Evolutionary conservation across 805 yeast genomes (phyloP), one percentile per base, ranked within the genome.

Genomic region (Yamadazyma kitorensis): DNA sequence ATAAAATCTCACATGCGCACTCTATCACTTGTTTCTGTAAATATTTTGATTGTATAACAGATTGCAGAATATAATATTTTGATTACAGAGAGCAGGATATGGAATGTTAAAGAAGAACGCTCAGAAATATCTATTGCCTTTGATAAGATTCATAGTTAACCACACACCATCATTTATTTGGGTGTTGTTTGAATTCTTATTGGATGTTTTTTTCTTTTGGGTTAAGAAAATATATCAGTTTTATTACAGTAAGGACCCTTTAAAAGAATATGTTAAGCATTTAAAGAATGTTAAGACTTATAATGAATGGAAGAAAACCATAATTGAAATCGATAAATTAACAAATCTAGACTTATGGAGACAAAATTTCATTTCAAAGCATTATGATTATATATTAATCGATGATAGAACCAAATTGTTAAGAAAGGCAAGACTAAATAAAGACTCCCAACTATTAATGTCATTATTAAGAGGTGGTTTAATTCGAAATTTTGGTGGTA

Each of bases 401-500:
- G 74, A 85, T 25, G 88, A 84, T 36, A 70, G 96, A 36, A 67
- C 82, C 42, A 73, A 78, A 33, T 68, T 72, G 17, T 57, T 93
- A 29, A 64, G 72, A 29, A 71, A 72, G 14, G 88, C 95, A 1
- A 56, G 93, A 31, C 62, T 68, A 17, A 64, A 67, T 6, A 70
- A 70, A 10, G 86, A 88, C 54, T 64, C 78, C 2, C 69, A 68
- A 14, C 60, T 68, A 21, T 63, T 88, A 13, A 71, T 83, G 61
- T 78, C 83, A 14, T 62, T 82, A 24, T 70, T 91, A 29, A 63
- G 96, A 25, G 82, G 95, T 0, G 95, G 96, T 0, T 72, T 88
- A 50, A 64, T 93, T 22, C 64, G 98, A 25, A 93, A 93, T 53
- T 85, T 91, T 63, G 98, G 95, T 5, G 94, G 95, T 1, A 86